Evolutionary conservation across 108 stramenopile species (phyloP).

Genomic region (Heterococcus sp.): DNA sequence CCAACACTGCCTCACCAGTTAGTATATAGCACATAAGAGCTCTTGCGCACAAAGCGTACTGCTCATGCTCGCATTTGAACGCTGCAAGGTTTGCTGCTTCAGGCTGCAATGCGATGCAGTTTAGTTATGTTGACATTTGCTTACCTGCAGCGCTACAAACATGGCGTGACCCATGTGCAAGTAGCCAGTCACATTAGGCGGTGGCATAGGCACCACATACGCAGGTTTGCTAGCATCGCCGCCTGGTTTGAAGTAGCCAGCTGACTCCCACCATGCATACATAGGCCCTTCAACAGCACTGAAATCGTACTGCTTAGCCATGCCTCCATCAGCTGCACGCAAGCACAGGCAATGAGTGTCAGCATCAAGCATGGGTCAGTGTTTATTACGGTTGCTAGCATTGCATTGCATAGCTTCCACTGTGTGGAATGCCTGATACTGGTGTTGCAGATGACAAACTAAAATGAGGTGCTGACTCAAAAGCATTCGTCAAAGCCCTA

Average conservation of each 20-base stretch:
- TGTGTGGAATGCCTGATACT: too few relatives aligned
- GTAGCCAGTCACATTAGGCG: conserved; percentile 97
- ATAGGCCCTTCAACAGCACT: conserved; percentile 38
- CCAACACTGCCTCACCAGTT: too few relatives aligned
- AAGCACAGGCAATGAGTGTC: background rate
- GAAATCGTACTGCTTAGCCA: conserved; percentile 50
- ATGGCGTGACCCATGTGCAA: conserved; percentile 99
- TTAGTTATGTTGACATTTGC: too few relatives aligned
- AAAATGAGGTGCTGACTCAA: background rate
- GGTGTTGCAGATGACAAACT: too few relatives aligned
- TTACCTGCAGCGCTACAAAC: conserved; percentile 80
- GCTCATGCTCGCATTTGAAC: too few relatives aligned
- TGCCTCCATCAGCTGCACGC: conserved; percentile 27
- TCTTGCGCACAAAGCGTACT: too few relatives aligned
- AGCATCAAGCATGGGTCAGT: background rate
- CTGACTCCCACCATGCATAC: conserved; percentile 52
- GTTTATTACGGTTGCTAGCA: background rate
- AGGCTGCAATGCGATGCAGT: too few relatives aligned
- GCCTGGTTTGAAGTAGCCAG: conserved; percentile 48
- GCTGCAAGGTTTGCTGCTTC: too few relatives aligned
- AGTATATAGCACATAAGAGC: background rate
- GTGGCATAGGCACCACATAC: conserved; percentile 76
- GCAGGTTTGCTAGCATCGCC: conserved; percentile 24
- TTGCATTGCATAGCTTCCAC: too few relatives aligned
- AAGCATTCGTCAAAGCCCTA: background rate